These are phyloP conservation scores for Metarhizium rileyi DNA, from an alignment of 2,329 filamentous ascomycete species.

Conservation along the genomic window DNA sequence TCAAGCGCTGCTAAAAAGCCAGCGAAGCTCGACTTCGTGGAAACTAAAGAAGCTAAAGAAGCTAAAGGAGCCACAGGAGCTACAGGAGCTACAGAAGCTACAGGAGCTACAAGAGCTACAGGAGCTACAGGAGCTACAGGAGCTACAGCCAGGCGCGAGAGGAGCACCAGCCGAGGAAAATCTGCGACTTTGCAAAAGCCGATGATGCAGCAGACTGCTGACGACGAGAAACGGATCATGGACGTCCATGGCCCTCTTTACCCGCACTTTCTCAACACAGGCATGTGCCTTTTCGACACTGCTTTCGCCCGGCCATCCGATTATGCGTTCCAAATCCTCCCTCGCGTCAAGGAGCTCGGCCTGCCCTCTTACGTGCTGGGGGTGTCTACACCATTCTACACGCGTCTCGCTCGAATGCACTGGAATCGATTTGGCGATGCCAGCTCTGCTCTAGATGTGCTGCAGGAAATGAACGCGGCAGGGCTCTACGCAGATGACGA, in stretches of 20 bases:
- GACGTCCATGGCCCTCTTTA: constrained; percentile 56
- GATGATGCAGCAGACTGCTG: constrained; percentile 1
- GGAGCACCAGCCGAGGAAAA: constrained; percentile 5
- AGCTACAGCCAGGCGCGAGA: constrained; percentile 9
- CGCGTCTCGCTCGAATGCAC: constrained; percentile 50
- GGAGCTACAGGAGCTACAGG: too few species aligned
- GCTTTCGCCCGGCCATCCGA: constrained; percentile 49
- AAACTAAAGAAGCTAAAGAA: too few species aligned
- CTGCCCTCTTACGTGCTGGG: constrained; percentile 63
- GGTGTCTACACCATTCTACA: constrained; percentile 60
- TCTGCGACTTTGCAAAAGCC: neutral
- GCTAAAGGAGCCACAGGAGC: too few species aligned
- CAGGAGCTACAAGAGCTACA: too few species aligned
- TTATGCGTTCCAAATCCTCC: constrained; percentile 51
- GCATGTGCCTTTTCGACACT: constrained; percentile 45
- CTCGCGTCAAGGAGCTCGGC: constrained; percentile 57
- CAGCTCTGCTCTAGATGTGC: constrained; percentile 39
- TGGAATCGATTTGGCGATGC: constrained; percentile 54
- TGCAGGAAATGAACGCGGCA: constrained; percentile 56
- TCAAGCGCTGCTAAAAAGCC: too few species aligned
- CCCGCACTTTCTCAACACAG: constrained; percentile 48
- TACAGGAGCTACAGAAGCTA: too few species aligned
- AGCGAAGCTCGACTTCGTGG: too few species aligned
- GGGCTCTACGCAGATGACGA: constrained; percentile 47
- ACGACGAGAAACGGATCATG: constrained; percentile 31